Base-by-base conservation (phyloP, 1,284 basidiomycete species). In the Cutaneotrichosporon sp. region DNA sequence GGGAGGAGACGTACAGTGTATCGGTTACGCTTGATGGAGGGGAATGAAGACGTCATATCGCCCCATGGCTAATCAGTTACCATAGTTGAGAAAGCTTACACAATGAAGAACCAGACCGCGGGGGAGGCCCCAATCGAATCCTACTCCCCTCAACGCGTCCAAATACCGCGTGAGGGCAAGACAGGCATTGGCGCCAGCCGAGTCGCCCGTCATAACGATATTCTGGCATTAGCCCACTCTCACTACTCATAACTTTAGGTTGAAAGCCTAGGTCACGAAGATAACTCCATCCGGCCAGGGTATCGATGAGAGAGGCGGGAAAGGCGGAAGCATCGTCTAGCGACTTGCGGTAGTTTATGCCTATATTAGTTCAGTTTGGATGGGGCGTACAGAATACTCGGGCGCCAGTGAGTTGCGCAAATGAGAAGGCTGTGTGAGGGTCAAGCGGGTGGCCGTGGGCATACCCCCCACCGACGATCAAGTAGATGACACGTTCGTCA, bases 291-390 rank as follows among this genome's bases (percentile, higher is more conserved):
- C 60, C 66, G 5, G 66, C 61, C 14, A 67, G 58, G 0, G 49
- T 31, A 60, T 67, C 66, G 21, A 60, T 30, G 13, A 67, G 58
- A 2, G 60, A 52, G 4, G 60, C 63, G 1, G 66, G 66, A 56
- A 64, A 67, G 16, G 66, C 60, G 7, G 31, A 32, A 7, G 30
- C 56, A 21, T 56, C 58, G 36, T 46, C 55, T 13, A 67, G 60
- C 26, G 61, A 64, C 51, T 67, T 67, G 57, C 66, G 62, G 56
- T 67, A 67, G 63, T 67, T 67, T 9, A 62, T 58, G 2, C 58
- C 65, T 65, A 8, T 5, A 56, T 58, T 40, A 58, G 63, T 16
- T 14, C 34, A 36, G 34, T 9, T 16, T 18, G 13, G 14, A 1
- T 34, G 8, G 34, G 52, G 16, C 60, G 47, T 42, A 61, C 60